phyloP scores from a whole-genome alignment of 2,329 filamentous ascomycete genomes.

The Elsinoe necatrix region DNA sequence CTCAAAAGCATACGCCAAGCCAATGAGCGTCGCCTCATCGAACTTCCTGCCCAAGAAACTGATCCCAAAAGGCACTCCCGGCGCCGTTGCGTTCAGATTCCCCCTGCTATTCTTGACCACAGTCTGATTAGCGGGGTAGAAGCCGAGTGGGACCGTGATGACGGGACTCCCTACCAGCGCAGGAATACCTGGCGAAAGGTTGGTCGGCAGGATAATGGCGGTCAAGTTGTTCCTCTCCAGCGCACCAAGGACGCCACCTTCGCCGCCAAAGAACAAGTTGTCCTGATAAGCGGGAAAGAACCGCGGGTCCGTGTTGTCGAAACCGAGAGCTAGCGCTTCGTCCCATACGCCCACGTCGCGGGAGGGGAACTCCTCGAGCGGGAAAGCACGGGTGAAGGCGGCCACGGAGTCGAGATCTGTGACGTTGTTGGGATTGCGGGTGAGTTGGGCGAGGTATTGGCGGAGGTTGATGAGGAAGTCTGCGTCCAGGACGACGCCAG shows the following conservation, averaged over 20 bases:
- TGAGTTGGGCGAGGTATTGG: constrained; percentile 49
- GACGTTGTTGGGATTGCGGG: constrained; percentile 50
- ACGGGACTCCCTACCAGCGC: constrained; percentile 53
- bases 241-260: constrained; percentile 54
- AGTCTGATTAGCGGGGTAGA: constrained; percentile 42
- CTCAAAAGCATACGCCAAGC: constrained; percentile 61
- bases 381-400: constrained; percentile 47
- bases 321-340: constrained; percentile 41
- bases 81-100: constrained; percentile 45
- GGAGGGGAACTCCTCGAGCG: constrained; percentile 51
- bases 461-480: constrained; percentile 54
- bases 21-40: constrained; percentile 54
- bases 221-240: constrained; percentile 50
- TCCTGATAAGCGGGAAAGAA: constrained; percentile 52
- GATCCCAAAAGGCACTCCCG: constrained; percentile 53
- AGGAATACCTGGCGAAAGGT: constrained; percentile 40
- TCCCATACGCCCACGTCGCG: constrained; percentile 54
- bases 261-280: constrained; percentile 46
- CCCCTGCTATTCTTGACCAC: constrained; percentile 41
- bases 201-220: constrained; percentile 53
- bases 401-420: constrained; percentile 44
- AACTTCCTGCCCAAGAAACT: constrained; percentile 54
- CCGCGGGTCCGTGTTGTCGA: constrained; percentile 47
- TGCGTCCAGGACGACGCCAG: constrained; percentile 43
- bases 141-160: constrained; percentile 55